Percentiles rank a stretch among this genome's conserved stretches.
Conservation (phyloP, 352 stramenopile species). For the Globisporangium barbulae region DNA sequence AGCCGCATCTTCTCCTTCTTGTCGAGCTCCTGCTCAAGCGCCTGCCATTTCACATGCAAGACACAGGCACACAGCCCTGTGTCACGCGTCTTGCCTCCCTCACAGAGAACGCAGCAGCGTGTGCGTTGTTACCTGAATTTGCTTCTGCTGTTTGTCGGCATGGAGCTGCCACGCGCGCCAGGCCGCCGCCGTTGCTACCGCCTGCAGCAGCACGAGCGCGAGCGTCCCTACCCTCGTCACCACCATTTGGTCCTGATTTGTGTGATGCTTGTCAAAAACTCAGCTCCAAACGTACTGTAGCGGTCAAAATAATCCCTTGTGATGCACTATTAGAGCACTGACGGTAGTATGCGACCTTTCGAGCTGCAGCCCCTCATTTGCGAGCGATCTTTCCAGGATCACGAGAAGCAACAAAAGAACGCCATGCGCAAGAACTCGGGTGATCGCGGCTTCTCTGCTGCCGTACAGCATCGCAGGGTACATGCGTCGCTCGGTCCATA, state of each 20-base stretch:
- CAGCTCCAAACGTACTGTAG: neutral
- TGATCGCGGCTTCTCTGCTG: conserved; percentile 39
- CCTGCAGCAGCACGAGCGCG: conserved; percentile 16
- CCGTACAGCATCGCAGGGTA: conserved; percentile 58
- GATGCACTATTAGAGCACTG: neutral
- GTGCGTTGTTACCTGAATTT: neutral
- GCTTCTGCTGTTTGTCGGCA: neutral
- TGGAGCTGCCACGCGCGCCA: conserved; percentile 1
- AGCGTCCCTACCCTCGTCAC: neutral
- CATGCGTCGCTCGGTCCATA: neutral
- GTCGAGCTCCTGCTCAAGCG: conserved; percentile 31
- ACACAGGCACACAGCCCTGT: neutral
- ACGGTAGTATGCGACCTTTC: conserved; percentile 8
- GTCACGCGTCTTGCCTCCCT: neutral
- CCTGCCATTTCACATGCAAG: conserved; percentile 12
- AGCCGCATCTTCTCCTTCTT: conserved; percentile 55
- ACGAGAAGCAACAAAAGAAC: neutral
- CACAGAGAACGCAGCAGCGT: neutral
- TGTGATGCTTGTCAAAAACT: conserved; percentile 11
- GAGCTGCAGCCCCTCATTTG: neutral
- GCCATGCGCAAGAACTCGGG: conserved; percentile 37
- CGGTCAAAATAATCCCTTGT: neutral
- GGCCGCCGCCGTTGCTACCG: neutral
- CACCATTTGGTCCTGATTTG: neutral
- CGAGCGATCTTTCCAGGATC: conserved; percentile 4